Percentiles rank a stretch among this genome's conserved stretches.
These are phyloP conservation scores for Dujonia santamariae DNA, from an alignment of 1,139 yeast genomes.

Conservation along the genomic window DNA sequence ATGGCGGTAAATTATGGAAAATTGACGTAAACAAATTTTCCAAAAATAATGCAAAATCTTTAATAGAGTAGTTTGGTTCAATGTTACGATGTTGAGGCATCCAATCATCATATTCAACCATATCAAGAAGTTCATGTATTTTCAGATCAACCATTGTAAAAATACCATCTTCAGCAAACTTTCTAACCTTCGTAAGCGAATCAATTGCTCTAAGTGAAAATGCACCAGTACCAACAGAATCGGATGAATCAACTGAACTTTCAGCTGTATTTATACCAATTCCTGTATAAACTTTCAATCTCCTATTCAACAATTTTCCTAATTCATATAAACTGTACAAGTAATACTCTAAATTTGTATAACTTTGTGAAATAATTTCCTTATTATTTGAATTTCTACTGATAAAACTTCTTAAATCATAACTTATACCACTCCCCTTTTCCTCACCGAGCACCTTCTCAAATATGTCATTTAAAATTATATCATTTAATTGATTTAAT, in stretches of 20 bases:
- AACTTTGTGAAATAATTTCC: constrained; percentile 87
- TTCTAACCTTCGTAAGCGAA: constrained; percentile 59
- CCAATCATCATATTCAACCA: constrained; percentile 84
- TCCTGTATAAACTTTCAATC: constrained; percentile 52
- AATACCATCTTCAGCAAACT: constrained; percentile 75
- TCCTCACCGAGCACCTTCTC: constrained; percentile 63
- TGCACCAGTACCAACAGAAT: constrained; percentile 19
- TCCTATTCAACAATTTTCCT: constrained; percentile 42
- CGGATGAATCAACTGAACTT: constrained; percentile 4
- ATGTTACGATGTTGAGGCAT: constrained; percentile 42
- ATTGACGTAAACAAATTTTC: constrained; percentile 86
- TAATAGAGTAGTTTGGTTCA: constrained; percentile 73
- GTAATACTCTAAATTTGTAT: constrained; percentile 85
- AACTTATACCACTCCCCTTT: constrained; percentile 56
- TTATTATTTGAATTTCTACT: constrained; percentile 63
- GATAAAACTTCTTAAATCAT: constrained; percentile 62
- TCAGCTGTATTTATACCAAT: constrained; percentile 42
- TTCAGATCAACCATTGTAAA: constrained; percentile 79
- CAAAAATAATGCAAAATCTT: constrained; percentile 84
- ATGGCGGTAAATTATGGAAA: constrained; percentile 76
- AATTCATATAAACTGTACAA: constrained; percentile 58
- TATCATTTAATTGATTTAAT: constrained; percentile 41
- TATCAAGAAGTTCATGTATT: constrained; percentile 75
- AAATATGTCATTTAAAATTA: constrained; percentile 57
- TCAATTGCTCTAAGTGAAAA: constrained; percentile 42